These are phyloP conservation scores for Dalbergia cultrata DNA, from an alignment of 306 rosid genomes.

Conservation along the genomic window DNA sequence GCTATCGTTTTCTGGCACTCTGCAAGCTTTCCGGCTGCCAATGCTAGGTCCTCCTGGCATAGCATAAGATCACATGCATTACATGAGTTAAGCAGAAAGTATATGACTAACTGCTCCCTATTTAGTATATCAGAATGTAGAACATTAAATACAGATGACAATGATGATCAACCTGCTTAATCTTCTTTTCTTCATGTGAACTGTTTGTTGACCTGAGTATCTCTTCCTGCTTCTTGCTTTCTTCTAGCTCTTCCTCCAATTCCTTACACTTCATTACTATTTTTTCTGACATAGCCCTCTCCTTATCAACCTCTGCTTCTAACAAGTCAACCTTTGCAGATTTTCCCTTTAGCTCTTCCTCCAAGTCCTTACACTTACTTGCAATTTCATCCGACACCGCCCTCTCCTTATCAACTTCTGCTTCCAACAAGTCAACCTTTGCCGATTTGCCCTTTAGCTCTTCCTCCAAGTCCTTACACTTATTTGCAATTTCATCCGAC, in stretches of 20 bases:
- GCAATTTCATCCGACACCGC: conserved; percentile 62
- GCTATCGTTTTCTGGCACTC: conserved; percentile 98
- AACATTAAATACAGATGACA: conserved; percentile 21
- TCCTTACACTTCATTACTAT: conserved; percentile 43
- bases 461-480: conserved; percentile 67
- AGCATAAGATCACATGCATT: conserved; percentile 34
- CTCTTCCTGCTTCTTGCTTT: conserved; percentile 56
- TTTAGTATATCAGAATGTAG: conserved; percentile 19
- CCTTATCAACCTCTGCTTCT: conserved; percentile 68
- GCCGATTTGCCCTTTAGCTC: conserved; percentile 65
- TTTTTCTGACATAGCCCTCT: conserved; percentile 50
- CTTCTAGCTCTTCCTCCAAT: conserved; percentile 29
- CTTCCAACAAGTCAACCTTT: conserved; percentile 62
- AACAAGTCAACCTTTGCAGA: conserved; percentile 51
- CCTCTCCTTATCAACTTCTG: conserved; percentile 68
- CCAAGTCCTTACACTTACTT: conserved; percentile 57
- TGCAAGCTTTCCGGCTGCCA: conserved; percentile 91
- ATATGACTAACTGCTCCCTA: conserved; percentile 9
- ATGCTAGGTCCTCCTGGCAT: conserved; percentile 82
- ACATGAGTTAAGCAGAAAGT: conserved; percentile 1
- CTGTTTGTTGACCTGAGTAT: conserved; percentile 53
- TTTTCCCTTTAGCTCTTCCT: conserved; percentile 65
- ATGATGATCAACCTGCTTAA: conserved; percentile 76
- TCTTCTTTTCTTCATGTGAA: conserved; percentile 66
- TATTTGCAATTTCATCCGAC: conserved; percentile 58